phyloP scores from a whole-genome alignment of 352 stramenopile species.

The Globisporangium parvum region DNA sequence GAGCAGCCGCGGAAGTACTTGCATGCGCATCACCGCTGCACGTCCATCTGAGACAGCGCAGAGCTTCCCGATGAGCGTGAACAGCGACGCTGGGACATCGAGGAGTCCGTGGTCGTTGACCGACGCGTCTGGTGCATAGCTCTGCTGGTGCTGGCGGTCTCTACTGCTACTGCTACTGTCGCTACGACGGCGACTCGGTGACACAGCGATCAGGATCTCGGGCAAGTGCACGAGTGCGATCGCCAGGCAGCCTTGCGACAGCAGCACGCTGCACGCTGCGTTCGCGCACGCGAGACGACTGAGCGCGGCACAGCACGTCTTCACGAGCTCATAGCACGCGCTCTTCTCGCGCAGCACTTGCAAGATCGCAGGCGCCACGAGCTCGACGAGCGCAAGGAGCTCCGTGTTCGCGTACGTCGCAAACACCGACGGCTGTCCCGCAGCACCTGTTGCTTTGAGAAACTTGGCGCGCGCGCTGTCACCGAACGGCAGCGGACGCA shows the following conservation, averaged over 20 bases:
- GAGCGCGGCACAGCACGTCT: constrained; percentile 46
- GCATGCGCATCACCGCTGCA: constrained; percentile 46
- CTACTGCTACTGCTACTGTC: too few relatives aligned
- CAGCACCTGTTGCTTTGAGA: constrained; percentile 16
- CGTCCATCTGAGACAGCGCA: constrained; percentile 56
- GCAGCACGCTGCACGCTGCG: constrained; percentile 29
- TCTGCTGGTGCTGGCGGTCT: constrained; percentile 12
- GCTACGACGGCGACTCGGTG: constrained; percentile 3
- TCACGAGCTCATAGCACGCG: constrained; percentile 24
- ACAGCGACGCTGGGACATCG: constrained; percentile 53
- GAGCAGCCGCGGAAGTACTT: constrained; percentile 60
- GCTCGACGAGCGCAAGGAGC: constrained; percentile 35
- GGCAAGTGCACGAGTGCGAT: constrained; percentile 52
- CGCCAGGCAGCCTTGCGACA: constrained; percentile 49
- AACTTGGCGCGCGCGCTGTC: constrained; percentile 36
- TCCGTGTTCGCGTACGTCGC: constrained; percentile 37
- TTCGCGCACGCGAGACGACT: constrained; percentile 64
- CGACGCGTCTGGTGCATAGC: constrained; percentile 20
- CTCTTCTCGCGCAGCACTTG: constrained; percentile 52
- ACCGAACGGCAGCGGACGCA: constrained; percentile 57
- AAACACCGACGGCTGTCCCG: constrained; percentile 16
- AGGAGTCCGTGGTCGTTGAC: constrained; percentile 41
- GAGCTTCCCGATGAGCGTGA: constrained; percentile 55
- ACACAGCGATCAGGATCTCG: constrained; percentile 28
- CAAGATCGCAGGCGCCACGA: constrained; percentile 49